phyloP scores from a whole-genome alignment of 495 filamentous ascomycete species.

The Penicillium argentinense region DNA sequence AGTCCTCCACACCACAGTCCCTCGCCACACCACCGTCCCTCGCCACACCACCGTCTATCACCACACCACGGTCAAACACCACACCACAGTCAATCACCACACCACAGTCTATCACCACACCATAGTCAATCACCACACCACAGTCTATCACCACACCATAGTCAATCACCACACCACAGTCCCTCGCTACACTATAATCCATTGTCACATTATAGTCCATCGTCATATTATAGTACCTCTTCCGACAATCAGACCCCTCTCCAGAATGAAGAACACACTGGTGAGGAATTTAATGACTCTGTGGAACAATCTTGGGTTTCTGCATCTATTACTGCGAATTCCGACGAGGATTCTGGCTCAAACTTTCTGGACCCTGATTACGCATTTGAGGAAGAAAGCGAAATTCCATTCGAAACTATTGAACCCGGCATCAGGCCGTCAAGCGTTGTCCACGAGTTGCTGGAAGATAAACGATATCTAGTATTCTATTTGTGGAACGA shows the following conservation, averaged over 20 bases:
- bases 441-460: not conserved
- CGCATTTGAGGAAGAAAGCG: not conserved
- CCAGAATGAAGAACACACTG: too few species aligned
- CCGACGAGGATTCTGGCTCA: not conserved
- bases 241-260: too few species aligned
- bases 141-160: too few species aligned
- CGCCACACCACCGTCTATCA: not conserved
- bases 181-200: too few species aligned
- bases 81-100: too few species aligned
- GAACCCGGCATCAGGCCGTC: not conserved
- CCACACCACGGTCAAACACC: not conserved
- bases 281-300: too few species aligned
- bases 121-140: too few species aligned
- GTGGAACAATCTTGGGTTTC: not conserved
- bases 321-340: not conserved
- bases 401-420: not conserved
- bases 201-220: too few species aligned
- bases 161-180: too few species aligned
- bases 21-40: not conserved
- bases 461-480: not conserved
- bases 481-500: not conserved
- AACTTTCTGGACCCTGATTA: not conserved
- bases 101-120: too few species aligned
- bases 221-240: too few species aligned
- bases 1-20: not conserved